Conservation (phyloP, 2,329 filamentous ascomycete genomes). For the Thelonectria discophora region DNA sequence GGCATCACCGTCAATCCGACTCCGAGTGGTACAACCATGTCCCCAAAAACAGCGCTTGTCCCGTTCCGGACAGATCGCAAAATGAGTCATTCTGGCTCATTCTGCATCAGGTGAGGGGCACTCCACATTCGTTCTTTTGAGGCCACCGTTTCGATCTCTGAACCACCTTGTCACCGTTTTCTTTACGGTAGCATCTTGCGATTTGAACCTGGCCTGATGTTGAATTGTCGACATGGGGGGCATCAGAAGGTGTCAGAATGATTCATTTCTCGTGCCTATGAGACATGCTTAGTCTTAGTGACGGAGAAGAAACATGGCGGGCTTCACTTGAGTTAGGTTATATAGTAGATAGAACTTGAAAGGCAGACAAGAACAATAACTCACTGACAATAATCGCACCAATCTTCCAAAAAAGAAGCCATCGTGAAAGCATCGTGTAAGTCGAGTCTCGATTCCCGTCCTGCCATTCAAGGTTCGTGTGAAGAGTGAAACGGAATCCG, state of each 20-base stretch:
- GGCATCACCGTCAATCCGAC: neutral
- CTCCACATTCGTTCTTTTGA: conserved; percentile 4
- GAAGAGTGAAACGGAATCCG: conserved; percentile 42
- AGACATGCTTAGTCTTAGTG: neutral
- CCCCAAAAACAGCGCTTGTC: conserved; percentile 12
- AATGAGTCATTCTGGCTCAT: conserved; percentile 50
- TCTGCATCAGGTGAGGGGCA: conserved; percentile 25
- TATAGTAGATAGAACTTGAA: too few species aligned
- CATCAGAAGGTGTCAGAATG: conserved; percentile 35
- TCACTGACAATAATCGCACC: neutral
- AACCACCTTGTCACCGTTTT: conserved; percentile 5
- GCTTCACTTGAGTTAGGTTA: too few species aligned
- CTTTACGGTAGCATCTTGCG: neutral
- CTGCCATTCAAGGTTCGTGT: conserved; percentile 12
- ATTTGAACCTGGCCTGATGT: neutral
- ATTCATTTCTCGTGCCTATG: conserved; percentile 38
- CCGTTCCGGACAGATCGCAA: conserved; percentile 26
- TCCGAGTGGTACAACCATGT: neutral
- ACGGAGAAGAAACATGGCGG: neutral
- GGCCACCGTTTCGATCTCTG: neutral
- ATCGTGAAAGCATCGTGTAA: neutral
- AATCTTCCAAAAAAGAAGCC: neutral
- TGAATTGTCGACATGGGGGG: too few species aligned
- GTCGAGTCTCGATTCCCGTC: neutral
- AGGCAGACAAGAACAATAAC: neutral